Conservation (phyloP, 2,329 filamentous ascomycete species). For the Fusarium sp. region DNA sequence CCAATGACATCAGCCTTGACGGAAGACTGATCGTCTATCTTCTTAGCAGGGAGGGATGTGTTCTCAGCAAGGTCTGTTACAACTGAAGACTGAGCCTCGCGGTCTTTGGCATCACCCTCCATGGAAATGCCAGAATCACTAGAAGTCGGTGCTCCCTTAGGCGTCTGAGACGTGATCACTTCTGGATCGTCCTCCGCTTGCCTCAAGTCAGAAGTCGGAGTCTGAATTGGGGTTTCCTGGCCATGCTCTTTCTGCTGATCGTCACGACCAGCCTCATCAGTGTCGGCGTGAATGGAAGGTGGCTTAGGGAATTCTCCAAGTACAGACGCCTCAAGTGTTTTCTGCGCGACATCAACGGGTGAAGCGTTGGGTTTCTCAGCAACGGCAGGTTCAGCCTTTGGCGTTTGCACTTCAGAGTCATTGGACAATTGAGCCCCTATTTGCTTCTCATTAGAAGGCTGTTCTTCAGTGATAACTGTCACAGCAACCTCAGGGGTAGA, state of each 20-base stretch:
- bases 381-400: slow-evolving; percentile 1
- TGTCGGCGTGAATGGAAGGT: slow-evolving; percentile 17
- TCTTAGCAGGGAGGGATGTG: neutral
- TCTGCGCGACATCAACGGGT: neutral
- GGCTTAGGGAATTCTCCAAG: slow-evolving; percentile 32
- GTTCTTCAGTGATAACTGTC: neutral
- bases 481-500: neutral
- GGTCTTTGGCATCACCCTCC: slow-evolving; percentile 30
- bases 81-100: neutral
- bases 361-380: neutral
- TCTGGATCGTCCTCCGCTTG: neutral
- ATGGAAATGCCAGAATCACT: slow-evolving; percentile 38
- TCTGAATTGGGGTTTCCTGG: neutral
- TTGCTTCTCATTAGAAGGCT: neutral
- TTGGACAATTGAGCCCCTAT: neutral
- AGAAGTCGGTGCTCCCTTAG: slow-evolving; percentile 14
- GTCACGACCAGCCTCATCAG: neutral
- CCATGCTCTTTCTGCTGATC: slow-evolving; percentile 9
- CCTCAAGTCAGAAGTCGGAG: neutral
- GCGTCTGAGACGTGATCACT: neutral
- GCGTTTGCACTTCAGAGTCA: slow-evolving; percentile 19
- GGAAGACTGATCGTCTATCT: neutral
- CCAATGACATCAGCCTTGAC: neutral
- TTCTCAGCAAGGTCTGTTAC: slow-evolving; percentile 11
- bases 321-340: slow-evolving; percentile 2